phyloP scores from a whole-genome alignment of 192 early-diverging fungal genomes.

The Anaeromyces robustus region DNA sequence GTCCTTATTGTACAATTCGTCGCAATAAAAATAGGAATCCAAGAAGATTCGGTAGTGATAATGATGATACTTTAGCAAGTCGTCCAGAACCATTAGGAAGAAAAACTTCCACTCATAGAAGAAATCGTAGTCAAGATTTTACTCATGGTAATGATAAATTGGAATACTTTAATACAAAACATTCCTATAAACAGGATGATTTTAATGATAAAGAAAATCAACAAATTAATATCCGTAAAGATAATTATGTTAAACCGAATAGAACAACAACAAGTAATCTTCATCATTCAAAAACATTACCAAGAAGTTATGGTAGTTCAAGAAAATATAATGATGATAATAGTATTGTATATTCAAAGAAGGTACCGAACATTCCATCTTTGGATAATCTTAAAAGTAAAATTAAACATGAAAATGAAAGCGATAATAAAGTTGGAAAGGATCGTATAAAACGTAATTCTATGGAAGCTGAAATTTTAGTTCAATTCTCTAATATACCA shows the following conservation, averaged over 20 bases:
- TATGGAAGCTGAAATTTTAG: background rate
- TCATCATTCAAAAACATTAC: background rate
- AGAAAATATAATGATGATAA: background rate
- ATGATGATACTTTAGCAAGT: background rate
- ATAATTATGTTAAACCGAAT: background rate
- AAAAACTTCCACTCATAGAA: background rate
- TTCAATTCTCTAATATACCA: background rate
- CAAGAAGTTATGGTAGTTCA: background rate
- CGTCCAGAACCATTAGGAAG: too few relatives aligned
- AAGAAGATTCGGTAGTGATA: background rate
- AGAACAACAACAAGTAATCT: background rate
- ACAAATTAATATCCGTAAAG: background rate
- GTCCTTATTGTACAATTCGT: background rate
- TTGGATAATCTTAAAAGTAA: too few relatives aligned
- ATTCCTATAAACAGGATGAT: background rate
- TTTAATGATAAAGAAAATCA: background rate
- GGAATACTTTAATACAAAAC: background rate
- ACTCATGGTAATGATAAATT: background rate
- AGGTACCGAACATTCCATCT: background rate
- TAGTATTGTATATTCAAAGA: background rate
- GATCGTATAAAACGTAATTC: background rate
- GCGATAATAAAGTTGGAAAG: background rate
- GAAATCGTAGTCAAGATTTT: background rate
- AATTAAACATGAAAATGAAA: background rate
- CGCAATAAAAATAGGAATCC: background rate